Evolutionary conservation across 1,284 basidiomycete genomes (phyloP).

Genomic region (Naganishia liquefaciens): DNA sequence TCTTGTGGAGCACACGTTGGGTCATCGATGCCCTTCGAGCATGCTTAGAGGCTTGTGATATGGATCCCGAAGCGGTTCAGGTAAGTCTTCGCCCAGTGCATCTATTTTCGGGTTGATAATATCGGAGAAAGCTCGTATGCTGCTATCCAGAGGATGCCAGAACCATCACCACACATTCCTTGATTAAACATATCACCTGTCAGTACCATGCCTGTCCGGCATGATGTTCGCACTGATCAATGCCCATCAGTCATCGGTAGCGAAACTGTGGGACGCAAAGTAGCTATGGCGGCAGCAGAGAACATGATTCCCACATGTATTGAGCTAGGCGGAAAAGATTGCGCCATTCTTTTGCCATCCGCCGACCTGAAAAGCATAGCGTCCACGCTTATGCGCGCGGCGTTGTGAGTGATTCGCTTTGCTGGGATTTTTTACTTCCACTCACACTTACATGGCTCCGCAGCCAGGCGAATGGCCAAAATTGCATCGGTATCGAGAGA

Average conservation of each 20-base stretch:
- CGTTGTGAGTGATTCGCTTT: conserved; percentile 66
- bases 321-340: conserved; percentile 73
- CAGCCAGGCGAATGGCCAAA: conserved; percentile 90
- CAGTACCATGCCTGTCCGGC: conserved; percentile 28
- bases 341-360: conserved; percentile 57
- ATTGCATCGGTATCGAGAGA: conserved; percentile 94
- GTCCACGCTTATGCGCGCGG: conserved; percentile 71
- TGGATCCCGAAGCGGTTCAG: conserved; percentile 79
- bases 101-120: background rate
- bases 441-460: background rate
- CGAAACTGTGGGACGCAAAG: conserved; percentile 79
- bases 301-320: conserved; percentile 85
- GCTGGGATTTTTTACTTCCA: too few species aligned
- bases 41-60: conserved; percentile 73
- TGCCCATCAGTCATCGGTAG: conserved; percentile 77
- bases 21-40: conserved; percentile 74
- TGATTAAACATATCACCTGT: conserved; percentile 67
- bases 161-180: conserved; percentile 72
- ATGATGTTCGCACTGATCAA: background rate
- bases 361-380: conserved; percentile 57
- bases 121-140: conserved; percentile 63
- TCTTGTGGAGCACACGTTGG: conserved; percentile 81
- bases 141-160: conserved; percentile 87
- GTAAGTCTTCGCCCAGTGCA: conserved; percentile 43
- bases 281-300: conserved; percentile 77